phyloP scores from a whole-genome alignment of 176 grass and related monocot species.

The Melocanna baccifera region DNA sequence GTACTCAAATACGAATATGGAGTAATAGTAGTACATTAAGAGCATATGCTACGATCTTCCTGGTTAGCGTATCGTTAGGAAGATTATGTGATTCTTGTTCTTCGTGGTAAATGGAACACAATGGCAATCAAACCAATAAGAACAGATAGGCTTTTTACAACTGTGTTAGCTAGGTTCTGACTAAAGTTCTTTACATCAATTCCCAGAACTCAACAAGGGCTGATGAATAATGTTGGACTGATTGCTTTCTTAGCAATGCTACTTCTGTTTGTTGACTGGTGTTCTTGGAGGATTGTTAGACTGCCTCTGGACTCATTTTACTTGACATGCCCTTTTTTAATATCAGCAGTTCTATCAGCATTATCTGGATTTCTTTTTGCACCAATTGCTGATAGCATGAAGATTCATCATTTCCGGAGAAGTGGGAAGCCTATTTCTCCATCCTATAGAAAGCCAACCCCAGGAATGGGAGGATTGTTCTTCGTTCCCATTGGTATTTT shows the following conservation, averaged over 20 bases:
- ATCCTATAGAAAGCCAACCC: slow-evolving; percentile 57
- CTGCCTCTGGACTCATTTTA: slow-evolving; percentile 83
- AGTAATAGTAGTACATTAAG: neutral
- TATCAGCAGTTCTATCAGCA: slow-evolving; percentile 70
- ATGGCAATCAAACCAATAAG: neutral
- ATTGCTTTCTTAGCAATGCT: slow-evolving; percentile 55
- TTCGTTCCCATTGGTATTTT: slow-evolving; percentile 81
- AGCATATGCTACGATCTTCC: neutral
- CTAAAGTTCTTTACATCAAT: slow-evolving; percentile 53
- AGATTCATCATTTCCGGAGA: slow-evolving; percentile 65
- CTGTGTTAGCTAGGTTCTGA: slow-evolving; percentile 36
- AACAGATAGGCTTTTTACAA: neutral
- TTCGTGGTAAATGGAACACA: slow-evolving; percentile 5
- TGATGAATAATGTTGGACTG: slow-evolving; percentile 74
- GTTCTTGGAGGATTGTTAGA: slow-evolving; percentile 92
- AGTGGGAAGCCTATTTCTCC: slow-evolving; percentile 59
- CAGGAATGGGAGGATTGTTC: slow-evolving; percentile 87
- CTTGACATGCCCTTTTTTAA: slow-evolving; percentile 83
- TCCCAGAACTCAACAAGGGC: slow-evolving; percentile 71
- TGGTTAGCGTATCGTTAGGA: neutral
- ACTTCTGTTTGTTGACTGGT: slow-evolving; percentile 90
- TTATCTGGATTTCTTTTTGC: slow-evolving; percentile 75
- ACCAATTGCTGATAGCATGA: slow-evolving; percentile 71
- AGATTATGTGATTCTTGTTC: neutral
- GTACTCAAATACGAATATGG: neutral